Base-by-base conservation (phyloP, 352 stramenopile species). In the Globisporangium yorkense region DNA sequence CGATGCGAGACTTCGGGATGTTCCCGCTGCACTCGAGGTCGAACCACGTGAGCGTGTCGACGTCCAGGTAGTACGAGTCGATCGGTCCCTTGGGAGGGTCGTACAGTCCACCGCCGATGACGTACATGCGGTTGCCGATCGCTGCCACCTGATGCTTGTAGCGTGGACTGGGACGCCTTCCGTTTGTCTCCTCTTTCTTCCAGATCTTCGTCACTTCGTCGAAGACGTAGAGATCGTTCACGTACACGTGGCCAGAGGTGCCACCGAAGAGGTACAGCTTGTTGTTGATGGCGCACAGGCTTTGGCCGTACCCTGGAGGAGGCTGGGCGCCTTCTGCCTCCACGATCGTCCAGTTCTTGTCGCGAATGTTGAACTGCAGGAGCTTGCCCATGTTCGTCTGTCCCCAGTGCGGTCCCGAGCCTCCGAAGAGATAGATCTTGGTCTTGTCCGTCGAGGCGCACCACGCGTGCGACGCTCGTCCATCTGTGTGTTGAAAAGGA, bases 351-450 rank as follows among this genome's bases (percentile, higher is more conserved):
- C 83, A 93, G 53, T 84, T 88, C 67, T 89, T 88, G 33, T 87
- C 73, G 20, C 64, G 69, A 62, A 93, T 87, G 50, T 68, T 80
- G 63, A 89, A 93, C 54, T 91, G 77, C 31, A 91, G 70, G 54
- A 93, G 61, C 59, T 93, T 93, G 53, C 83, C 80, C 83, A 93
- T 93, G 66, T 93, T 93, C 8, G 80, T 93, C 58, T 93, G 83
- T 10, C 83, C 83, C 83, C 83, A 93, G 61, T 91, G 83, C 31
- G 83, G 83, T 0, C 83, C 80, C 2, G 80, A 90, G 33, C 83
- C 83, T 44, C 83, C 83, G 44, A 89, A 93, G 2, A 91, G 58
- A 55, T 90, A 93, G 20, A 93, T 64, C 51, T 89, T 89, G 2
- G 75, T 84, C 57, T 88, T 68, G 59, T 93, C 84, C 16, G 74